Evolutionary conservation across 2,329 filamentous ascomycete genomes (phyloP).

Genomic region (Apiospora malaysiana): DNA sequence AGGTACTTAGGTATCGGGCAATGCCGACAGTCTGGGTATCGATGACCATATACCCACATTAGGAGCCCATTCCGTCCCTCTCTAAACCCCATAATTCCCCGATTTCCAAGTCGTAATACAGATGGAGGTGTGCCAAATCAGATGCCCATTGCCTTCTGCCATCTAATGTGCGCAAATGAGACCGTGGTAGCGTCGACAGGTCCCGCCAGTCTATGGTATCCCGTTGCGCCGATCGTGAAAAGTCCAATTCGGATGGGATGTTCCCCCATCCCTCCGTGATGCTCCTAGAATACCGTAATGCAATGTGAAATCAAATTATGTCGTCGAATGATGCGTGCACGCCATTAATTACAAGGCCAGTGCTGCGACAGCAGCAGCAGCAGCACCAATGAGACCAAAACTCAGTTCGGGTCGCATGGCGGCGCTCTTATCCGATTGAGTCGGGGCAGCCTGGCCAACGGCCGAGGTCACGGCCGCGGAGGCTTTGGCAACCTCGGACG

Average conservation of each 20-base stretch:
- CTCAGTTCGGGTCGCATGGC: conserved; percentile 35
- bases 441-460: conserved; percentile 28
- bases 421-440: conserved; percentile 28
- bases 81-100: not conserved
- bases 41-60: not conserved
- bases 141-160: not conserved
- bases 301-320: not conserved
- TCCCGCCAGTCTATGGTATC: conserved; percentile 6
- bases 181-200: not conserved
- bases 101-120: not conserved
- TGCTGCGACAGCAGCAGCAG: conserved; percentile 32
- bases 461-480: conserved; percentile 37
- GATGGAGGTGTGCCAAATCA: not conserved
- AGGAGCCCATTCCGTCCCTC: not conserved
- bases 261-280: conserved; percentile 3
- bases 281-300: not conserved
- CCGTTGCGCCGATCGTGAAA: conserved; percentile 9
- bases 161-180: not conserved
- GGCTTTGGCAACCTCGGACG: conserved; percentile 37
- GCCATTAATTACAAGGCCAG: conserved; percentile 32
- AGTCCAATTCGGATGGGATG: not conserved
- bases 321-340: not conserved
- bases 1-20: not conserved
- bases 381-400: conserved; percentile 36
- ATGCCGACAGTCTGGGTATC: conserved; percentile 1